Base-by-base conservation (phyloP, 129 eudicot species). In the Arctium lappa region DNA sequence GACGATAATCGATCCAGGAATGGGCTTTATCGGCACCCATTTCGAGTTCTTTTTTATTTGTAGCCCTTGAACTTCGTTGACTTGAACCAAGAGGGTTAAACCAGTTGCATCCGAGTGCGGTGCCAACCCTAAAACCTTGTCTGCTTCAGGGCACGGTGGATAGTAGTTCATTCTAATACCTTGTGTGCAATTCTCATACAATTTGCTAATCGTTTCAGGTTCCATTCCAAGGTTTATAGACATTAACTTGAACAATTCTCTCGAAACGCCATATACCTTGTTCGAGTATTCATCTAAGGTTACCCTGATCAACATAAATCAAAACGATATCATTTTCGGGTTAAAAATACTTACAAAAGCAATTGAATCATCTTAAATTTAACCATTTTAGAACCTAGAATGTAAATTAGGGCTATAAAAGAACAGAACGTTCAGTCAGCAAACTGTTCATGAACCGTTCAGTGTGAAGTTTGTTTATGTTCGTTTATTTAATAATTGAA, bases 101-200 rank as follows among this genome's bases (percentile, higher is more conserved):
- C 87, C 94, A 6, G 66, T 53, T 37, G 90, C 89, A 82, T 90
- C 92, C 0, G 94, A 88, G 76, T 91, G 94, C 0, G 94, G 90
- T 72, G 87, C 27, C 46, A 88, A 75, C 18, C 94, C 90, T 38
- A 86, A 42, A 46, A 88, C 89, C 79, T 62, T 88, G 60, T 85
- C 31, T 30, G 94, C 87, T 39, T 88, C 86, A 5, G 42, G 22
- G 78, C 94, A 88, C 27, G 94, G 90, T 30, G 92, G 94, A 71
- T 88, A 86, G 79, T 88, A 88, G 72, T 91, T 91, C 90, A 91
- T 88, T 71, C 92, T 73, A 37, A 91, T 76, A 34, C 88, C 92
- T 86, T 88, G 94, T 13, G 9, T 77, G 75, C 92, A 75, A 18
- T 88, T 87, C 81, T 88, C 84, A 70, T 44, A 88, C 40, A 80